A percentile compares a stretch with the other conserved stretches of the same genome.
phyloP scores from a whole-genome alignment of 306 rosid species.

The Hippophae rhamnoides region DNA sequence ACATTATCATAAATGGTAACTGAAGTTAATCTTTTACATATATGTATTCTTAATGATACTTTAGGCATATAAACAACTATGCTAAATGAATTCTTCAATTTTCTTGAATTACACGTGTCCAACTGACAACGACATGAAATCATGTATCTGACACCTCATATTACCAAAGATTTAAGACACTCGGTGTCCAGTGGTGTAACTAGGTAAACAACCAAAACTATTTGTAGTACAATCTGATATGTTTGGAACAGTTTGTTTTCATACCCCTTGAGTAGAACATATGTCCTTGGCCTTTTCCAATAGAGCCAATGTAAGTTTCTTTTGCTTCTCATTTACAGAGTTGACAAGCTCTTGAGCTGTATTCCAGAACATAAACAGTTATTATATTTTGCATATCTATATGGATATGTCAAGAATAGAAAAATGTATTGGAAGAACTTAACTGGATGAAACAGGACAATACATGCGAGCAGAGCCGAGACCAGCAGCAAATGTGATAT shows the following conservation, averaged over 20 bases:
- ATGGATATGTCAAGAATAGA: neutral
- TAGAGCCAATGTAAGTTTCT: slow-evolving; percentile 27
- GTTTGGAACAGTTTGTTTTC: neutral
- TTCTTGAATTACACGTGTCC: too few species aligned
- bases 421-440: slow-evolving; percentile 6
- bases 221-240: too few species aligned
- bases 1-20: neutral
- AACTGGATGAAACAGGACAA: slow-evolving; percentile 29
- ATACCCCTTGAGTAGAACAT: slow-evolving; percentile 42
- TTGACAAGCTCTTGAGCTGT: slow-evolving; percentile 25
- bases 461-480: slow-evolving; percentile 39
- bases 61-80: too few species aligned
- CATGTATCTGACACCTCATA: too few species aligned
- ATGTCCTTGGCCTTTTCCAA: slow-evolving; percentile 41
- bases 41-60: too few species aligned
- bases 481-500: slow-evolving; percentile 22
- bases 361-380: slow-evolving; percentile 1
- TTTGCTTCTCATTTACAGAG: slow-evolving; percentile 28
- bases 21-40: too few species aligned
- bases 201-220: too few species aligned
- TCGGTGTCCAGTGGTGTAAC: too few species aligned
- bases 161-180: too few species aligned
- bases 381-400: slow-evolving; percentile 2
- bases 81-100: too few species aligned
- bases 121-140: too few species aligned